Evolutionary conservation across 371 early-diverging fungal genomes (phyloP).

Genomic region (Lichtheimia ornata): DNA sequence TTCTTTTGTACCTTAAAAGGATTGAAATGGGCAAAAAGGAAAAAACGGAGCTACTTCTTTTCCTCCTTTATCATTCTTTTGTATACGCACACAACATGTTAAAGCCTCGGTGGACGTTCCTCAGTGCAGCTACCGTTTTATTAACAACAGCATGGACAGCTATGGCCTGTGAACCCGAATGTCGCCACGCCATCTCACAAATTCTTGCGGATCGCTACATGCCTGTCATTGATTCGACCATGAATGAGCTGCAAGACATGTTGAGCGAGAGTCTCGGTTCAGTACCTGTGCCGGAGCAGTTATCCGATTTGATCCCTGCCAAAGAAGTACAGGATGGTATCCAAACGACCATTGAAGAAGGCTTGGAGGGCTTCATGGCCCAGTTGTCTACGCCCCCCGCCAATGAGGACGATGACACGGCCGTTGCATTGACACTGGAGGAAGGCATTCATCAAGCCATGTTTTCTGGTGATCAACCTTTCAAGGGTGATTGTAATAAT

Average conservation of each 20-base stretch:
- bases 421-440: conserved; percentile 16
- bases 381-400: conserved; percentile 17
- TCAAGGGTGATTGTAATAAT: conserved; percentile 67
- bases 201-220: conserved; percentile 54
- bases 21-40: conserved; percentile 2
- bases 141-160: conserved; percentile 17
- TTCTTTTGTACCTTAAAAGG: background rate
- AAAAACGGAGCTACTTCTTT: background rate
- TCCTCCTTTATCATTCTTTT: conserved; percentile 3
- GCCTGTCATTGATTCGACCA: conserved; percentile 31
- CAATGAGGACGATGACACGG: background rate
- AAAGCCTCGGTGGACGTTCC: conserved; percentile 3
- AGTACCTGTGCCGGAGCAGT: conserved; percentile 24
- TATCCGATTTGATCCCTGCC: conserved; percentile 29
- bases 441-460: conserved; percentile 52
- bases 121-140: background rate
- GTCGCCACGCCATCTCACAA: conserved; percentile 52
- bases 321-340: conserved; percentile 37
- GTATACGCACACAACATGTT: conserved; percentile 4
- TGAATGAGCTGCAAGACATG: conserved; percentile 29
- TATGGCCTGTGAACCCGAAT: conserved; percentile 58
- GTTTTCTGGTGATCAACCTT: conserved; percentile 57
- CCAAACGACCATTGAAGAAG: conserved; percentile 18
- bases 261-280: conserved; percentile 20
- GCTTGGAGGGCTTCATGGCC: conserved; percentile 19